Base-by-base conservation (phyloP, 2,329 filamentous ascomycete species). In the Fusarium setosum region DNA sequence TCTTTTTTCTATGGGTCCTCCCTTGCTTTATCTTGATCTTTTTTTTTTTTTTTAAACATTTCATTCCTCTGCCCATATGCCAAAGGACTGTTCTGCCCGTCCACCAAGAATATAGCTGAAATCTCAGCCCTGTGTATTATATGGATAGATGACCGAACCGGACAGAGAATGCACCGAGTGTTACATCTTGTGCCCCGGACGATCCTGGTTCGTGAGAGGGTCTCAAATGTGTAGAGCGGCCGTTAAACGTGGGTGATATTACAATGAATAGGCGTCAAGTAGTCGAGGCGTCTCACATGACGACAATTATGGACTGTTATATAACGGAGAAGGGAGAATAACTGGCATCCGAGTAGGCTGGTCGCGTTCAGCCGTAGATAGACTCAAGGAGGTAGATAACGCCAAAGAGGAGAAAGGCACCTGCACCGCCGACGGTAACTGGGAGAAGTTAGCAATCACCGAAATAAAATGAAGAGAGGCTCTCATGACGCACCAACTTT, bases 391-490 rank as follows among this genome's bases (percentile, higher is more conserved):
- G 81, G 80, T 99, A 99, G 70, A 99, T 94, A 71, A 97, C 79
- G 61, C 94, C 95, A 75, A 99, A 99, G 26, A 94, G 79, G 45
- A 98, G 83, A 82, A 99, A 99, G 15, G 95, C 94, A 56, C 92
- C 81, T 8, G 96, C 95, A 61, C 96, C 96, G 65, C 96, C 95
- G 50, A 98, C 85, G 29, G 95, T 98, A 32, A 98, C 96, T 97
- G 65, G 35, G 45, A 7, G 5, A 34, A 38, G 62, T 77, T 71
- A 76, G 70, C 42, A 40, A 23, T 67, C 59, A 11, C 37, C 12
- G 6, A 32, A 13, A 4, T 15, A 9, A 15, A 4, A 35, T 12
- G 3, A 17, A n/a, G n/a, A 21, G 20, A 24, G 18, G 7, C 6
- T 4, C 15, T 20, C 8, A 45, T 23, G 18, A 91, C 93, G 86